These are phyloP conservation scores for Fraxinus baroniana DNA, from an alignment of 305 asterid species.

Conservation along the genomic window DNA sequence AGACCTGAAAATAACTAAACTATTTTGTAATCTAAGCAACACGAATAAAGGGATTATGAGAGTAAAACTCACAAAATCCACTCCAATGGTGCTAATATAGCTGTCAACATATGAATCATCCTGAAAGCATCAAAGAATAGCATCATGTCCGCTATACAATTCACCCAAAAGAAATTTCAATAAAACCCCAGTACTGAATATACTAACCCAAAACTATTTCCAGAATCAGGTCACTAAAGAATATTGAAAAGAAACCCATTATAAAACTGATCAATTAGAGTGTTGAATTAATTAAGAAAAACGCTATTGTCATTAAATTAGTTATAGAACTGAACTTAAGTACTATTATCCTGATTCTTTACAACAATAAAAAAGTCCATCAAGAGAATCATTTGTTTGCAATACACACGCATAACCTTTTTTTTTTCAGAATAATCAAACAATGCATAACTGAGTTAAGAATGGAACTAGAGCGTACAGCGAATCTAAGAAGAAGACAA, in stretches of 20 bases:
- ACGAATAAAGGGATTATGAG: not conserved
- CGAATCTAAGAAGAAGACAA: constrained; percentile 94
- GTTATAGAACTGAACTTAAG: not conserved
- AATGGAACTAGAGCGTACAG: constrained; percentile 47
- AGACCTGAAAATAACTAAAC: not conserved
- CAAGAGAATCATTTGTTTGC: not conserved
- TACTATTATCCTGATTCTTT: too few relatives aligned
- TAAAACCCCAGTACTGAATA: not conserved
- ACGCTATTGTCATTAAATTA: not conserved
- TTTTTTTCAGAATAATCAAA: not conserved
- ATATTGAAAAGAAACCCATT: not conserved
- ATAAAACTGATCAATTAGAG: not conserved
- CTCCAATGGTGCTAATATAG: constrained; percentile 94
- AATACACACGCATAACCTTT: not conserved
- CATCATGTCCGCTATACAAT: not conserved
- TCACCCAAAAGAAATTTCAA: not conserved
- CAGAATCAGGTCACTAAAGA: not conserved
- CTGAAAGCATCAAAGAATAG: constrained; percentile 43
- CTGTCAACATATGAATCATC: constrained; percentile 96
- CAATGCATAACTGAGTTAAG: not conserved
- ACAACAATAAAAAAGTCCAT: not conserved
- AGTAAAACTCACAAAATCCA: constrained; percentile 70
- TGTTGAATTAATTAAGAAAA: not conserved
- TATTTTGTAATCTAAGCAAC: not conserved
- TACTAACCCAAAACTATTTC: not conserved